These are phyloP conservation scores for Gossypium schwendimanii DNA, from an alignment of 441 rosid species.

Conservation along the genomic window DNA sequence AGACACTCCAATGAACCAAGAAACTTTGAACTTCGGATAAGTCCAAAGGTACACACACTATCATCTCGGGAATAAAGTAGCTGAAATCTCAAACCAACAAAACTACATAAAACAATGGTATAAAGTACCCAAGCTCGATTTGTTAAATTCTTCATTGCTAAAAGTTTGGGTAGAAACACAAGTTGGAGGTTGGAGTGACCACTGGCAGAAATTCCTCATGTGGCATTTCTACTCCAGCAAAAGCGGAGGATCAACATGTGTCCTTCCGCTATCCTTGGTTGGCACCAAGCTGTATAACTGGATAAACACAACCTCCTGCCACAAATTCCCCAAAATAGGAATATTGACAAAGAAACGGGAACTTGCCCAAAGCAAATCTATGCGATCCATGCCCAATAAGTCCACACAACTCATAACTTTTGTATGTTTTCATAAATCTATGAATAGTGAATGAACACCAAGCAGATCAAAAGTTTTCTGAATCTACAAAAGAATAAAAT, in stretches of 20 bases:
- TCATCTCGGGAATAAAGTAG: background rate
- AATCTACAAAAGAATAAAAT: constrained; percentile 22
- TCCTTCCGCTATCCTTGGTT: background rate
- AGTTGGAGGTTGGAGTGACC: background rate
- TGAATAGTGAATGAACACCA: background rate
- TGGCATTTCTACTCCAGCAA: background rate
- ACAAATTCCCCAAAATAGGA: background rate
- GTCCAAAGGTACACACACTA: background rate
- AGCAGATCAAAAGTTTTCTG: constrained; percentile 24
- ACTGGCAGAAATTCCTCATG: background rate
- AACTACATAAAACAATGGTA: background rate
- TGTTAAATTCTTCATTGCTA: background rate
- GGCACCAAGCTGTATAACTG: constrained; percentile 4
- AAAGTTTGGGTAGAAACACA: background rate
- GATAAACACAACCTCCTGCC: background rate
- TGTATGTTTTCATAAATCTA: background rate
- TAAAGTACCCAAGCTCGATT: background rate
- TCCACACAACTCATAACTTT: background rate
- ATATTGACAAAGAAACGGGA: background rate
- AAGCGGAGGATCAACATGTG: background rate
- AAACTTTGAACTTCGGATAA: background rate
- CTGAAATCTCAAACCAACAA: background rate
- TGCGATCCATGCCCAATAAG: background rate
- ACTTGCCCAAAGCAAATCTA: background rate
- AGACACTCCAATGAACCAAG: background rate